Conservation (phyloP, 2,329 filamentous ascomycete species). For the Furcasterigmium sp. region DNA sequence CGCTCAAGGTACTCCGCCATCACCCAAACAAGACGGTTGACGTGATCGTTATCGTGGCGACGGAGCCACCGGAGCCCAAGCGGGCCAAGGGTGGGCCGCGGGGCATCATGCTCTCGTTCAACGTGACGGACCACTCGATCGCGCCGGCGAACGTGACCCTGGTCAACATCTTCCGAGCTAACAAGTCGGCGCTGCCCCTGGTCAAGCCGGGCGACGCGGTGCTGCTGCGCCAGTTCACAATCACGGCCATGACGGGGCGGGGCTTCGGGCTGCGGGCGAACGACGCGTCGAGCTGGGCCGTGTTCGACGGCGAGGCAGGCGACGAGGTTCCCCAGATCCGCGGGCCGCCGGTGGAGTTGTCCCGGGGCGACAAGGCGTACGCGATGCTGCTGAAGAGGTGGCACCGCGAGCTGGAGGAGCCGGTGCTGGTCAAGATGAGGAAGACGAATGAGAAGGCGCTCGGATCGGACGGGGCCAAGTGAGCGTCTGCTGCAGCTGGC, state of each 20-base stretch:
- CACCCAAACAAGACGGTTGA: constrained; percentile 42
- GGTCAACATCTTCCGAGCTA: constrained; percentile 53
- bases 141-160: constrained; percentile 44
- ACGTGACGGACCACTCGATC: constrained; percentile 50
- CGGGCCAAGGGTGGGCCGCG: constrained; percentile 53
- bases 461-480: constrained; percentile 9
- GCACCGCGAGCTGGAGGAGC: constrained; percentile 42
- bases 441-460: constrained; percentile 37
- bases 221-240: constrained; percentile 50
- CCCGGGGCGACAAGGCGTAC: constrained; percentile 42
- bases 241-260: constrained; percentile 46
- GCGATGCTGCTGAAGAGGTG: constrained; percentile 42
- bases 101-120: constrained; percentile 55
- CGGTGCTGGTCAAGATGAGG: constrained; percentile 39
- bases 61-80: constrained; percentile 41
- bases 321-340: constrained; percentile 45
- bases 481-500: too few relatives aligned
- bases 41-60: constrained; percentile 49
- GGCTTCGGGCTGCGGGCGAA: constrained; percentile 51
- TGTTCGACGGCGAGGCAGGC: constrained; percentile 43
- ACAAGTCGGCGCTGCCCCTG: constrained; percentile 50
- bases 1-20: constrained; percentile 46
- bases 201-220: constrained; percentile 53
- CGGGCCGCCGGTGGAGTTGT: constrained; percentile 55
- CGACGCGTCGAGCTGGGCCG: constrained; percentile 56